These are phyloP conservation scores for Arabidopsis suecica DNA, from an alignment of 345 rosid species.

Conservation along the genomic window DNA sequence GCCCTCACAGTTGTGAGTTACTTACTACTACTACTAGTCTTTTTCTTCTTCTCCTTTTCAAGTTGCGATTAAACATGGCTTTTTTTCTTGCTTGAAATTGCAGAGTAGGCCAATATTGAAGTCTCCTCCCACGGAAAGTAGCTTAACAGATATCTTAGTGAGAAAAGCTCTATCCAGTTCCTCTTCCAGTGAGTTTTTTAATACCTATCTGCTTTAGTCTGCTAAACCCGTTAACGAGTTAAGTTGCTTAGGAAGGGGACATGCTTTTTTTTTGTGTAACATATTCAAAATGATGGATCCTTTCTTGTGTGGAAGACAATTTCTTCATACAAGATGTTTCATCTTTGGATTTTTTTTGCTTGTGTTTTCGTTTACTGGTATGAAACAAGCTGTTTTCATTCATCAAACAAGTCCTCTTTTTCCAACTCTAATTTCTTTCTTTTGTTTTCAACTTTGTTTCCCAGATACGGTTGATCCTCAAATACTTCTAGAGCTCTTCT, in stretches of 20 bases:
- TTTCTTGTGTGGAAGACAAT: not conserved
- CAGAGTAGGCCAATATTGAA: slow-evolving; percentile 82
- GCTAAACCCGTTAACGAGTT: not conserved
- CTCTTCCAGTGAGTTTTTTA: slow-evolving; percentile 55
- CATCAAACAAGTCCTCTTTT: not conserved
- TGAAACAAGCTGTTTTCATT: slow-evolving; percentile 3
- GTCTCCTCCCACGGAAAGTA: slow-evolving; percentile 67
- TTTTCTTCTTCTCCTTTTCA: not conserved
- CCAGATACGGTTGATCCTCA: slow-evolving; percentile 77
- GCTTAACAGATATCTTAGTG: slow-evolving; percentile 94
- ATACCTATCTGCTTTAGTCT: not conserved
- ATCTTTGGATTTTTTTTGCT: not conserved
- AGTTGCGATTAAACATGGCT: not conserved
- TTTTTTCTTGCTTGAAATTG: not conserved
- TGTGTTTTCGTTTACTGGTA: not conserved
- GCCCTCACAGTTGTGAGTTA: slow-evolving; percentile 76
- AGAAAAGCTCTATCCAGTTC: slow-evolving; percentile 69
- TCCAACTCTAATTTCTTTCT: not conserved
- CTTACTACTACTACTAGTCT: not conserved
- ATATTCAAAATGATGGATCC: not conserved
- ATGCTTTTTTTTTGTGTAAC: not conserved
- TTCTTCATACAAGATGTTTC: not conserved
- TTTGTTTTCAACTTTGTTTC: slow-evolving; percentile 11
- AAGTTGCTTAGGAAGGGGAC: not conserved
- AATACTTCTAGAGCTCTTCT: slow-evolving; percentile 82